Evolutionary conservation across 2,329 filamentous ascomycete species (phyloP), one percentile per base, ranked within the genome.

Genomic region (Rutstroemia sp.): DNA sequence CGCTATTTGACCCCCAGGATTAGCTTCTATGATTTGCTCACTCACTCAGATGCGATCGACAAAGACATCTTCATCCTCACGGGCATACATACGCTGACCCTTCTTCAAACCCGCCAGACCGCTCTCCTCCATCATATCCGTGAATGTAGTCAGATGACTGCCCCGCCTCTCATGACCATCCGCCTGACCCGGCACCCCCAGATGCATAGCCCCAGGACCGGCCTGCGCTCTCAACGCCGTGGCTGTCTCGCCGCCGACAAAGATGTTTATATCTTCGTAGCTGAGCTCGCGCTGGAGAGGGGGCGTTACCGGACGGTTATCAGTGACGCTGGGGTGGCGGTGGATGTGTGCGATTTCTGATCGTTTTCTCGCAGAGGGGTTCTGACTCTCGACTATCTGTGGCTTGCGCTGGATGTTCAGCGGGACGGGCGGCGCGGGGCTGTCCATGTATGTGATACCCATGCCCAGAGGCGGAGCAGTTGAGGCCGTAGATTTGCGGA

Each of bases 241-340:
- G 23, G 76, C 71, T 1, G 73, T 76, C 49, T 70, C 68, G 19
- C 75, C 73, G 61, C 80, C 78, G 1, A 76, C 76, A 57, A 78
- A 80, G 8, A 82, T 71, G 59, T 78, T 76, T 66, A 81, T 80
- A 67, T 74, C 76, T 65, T 78, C 74, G 51, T 69, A 73, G 62
- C 73, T 77, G 3, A 72, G 71, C 59, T 76, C 73, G n/a, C 73
- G 69, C 47, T 72, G 68, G 51, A 73, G 56, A 42, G 67, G 63
- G 17, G 71, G 73, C 34, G 71, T 73, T 39, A 65, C 60, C n/a
- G 64, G 67, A 4, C 58, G 56, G 21, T 37, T 34, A 12, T 34
- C 30, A 2, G 30, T 34, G 30, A 34, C 9, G 30, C 30, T 34
- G 30, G 30, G 30, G 3, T 34, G 30, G 30, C 30, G 30, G 9